Evolutionary conservation across 2,329 filamentous ascomycete species (phyloP), one percentile per base, ranked within the genome.

Genomic region (Penicillium nordicum): DNA sequence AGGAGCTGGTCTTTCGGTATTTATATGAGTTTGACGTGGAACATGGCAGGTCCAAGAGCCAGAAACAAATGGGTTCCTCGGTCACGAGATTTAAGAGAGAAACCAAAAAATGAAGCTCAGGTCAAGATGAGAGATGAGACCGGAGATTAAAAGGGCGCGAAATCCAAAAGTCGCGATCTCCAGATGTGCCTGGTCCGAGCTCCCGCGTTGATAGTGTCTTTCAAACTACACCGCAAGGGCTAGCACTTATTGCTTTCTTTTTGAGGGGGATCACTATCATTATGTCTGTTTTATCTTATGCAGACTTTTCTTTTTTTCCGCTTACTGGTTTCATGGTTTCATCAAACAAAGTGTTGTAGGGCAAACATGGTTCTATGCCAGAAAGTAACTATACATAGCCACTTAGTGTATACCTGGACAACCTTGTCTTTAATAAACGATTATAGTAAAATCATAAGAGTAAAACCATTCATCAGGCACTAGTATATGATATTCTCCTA

Each of bases 91-190:
- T n/a, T 9, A 42, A 37, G 16, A 16, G 3, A 27, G 12, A 16
- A 12, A 21, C 36, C n/a, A 11, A 60, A 29, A 27, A 27, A 48
- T 42, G 46, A 45, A 44, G 59, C 29, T 25, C 30, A 49, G 50
- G 32, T 48, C 18, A 21, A 34, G 56, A 47, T 29, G 52, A 45
- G 45, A 55, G 32, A 48, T 53, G 27, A 50, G 36, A 55, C 25
- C 51, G 48, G 54, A 61, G 47, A 51, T 50, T 53, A 36, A 57
- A 59, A 63, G 60, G 59, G 66, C 64, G 59, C 60, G 61, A 63
- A 63, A 63, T 62, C 53, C 61, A 59, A 67, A 69, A 72, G 70
- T 73, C 72, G 72, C 72, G 72, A 73, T 72, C 70, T 70, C 66
- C 69, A 67, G 63, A 62, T 65, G 65, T 45, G 59, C 53, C 32